Conservation (phyloP, 768 basidiomycete species). For the Suillus lakei region DNA sequence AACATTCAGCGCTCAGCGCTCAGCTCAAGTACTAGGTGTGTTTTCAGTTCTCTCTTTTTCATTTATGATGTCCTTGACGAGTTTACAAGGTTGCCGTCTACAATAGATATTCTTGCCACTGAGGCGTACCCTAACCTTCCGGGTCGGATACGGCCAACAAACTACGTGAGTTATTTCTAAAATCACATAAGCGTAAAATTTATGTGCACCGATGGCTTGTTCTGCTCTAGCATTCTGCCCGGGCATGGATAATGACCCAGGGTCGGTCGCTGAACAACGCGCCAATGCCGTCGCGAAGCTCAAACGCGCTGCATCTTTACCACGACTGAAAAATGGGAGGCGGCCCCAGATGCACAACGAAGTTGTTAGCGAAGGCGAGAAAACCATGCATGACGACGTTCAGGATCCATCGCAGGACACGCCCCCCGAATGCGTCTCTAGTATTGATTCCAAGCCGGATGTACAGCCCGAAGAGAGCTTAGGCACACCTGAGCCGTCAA, state of each 20-base stretch:
- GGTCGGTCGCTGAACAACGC: conserved; percentile 73
- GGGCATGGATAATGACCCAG: conserved; percentile 40
- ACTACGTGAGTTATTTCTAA: conserved; percentile 8
- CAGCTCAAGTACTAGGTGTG: conserved; percentile 7
- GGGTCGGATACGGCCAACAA: conserved; percentile 16
- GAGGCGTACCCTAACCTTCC: conserved; percentile 14
- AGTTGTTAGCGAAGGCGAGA: conserved; percentile 83
- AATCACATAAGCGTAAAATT: not conserved
- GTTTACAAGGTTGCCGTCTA: not conserved
- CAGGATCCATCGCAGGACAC: conserved; percentile 23
- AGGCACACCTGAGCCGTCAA: conserved; percentile 47
- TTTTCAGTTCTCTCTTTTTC: not conserved
- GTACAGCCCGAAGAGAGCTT: conserved; percentile 34
- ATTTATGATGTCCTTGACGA: not conserved
- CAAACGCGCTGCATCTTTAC: conserved; percentile 89
- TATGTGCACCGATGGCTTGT: not conserved
- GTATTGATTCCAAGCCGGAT: conserved; percentile 29
- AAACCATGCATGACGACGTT: conserved; percentile 47
- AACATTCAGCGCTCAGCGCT: conserved; percentile 1
- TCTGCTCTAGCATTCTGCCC: conserved; percentile 12
- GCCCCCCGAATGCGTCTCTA: conserved; percentile 13
- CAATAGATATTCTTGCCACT: conserved; percentile 6
- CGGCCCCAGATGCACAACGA: conserved; percentile 87
- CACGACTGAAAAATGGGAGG: conserved; percentile 89
- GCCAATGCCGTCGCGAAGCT: conserved; percentile 89